Base-by-base conservation (phyloP, 495 filamentous ascomycete genomes). In the Hypoxylon rickii region DNA sequence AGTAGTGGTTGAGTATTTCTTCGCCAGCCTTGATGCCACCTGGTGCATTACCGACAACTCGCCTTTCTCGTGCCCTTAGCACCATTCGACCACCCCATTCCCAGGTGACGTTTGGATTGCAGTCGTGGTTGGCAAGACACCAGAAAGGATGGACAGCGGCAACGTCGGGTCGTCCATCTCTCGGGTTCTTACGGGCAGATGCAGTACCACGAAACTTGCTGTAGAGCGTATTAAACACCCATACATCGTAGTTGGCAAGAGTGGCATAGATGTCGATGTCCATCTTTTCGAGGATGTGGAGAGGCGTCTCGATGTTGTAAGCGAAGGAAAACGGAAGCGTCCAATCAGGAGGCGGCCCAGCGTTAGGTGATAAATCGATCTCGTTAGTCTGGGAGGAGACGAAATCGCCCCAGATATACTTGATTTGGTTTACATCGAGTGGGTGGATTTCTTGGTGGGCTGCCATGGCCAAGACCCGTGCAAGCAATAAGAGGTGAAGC, bases 151-250 rank as follows among this genome's bases (percentile, higher is more conserved):
- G 80, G 0, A 80, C 75, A 21, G 90, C 90, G 32, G 86, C 87
- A 7, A 94, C 82, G 50, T 94, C 89, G 0, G 90, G 90, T 15
- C 87, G 77, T 13, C 90, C 83, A 60, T 90, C 87, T 64, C 81
- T 79, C 0, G 75, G 80, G 24, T 83, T 87, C 47, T 94, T 81
- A 5, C 90, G 78, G 2, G 90, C 94, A 2, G 89, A 94, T 0
- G 94, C 93, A 0, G 91, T 94, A 33, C 90, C 93, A 7, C 94
- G 82, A 73, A 97, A 96, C 68, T 98, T 98, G 44, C 88, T 83
- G 70, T 91, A 94, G 4, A 96, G 79, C 0, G 92, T 96, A 69
- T 97, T 96, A 63, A 95, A 79, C 6, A 97, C 82, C 94, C 94
- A 98, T n/a, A 87, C 76, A 54, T 96, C 92, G 69, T 90, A 88